These are phyloP conservation scores for Plectranthus barbatus DNA, from an alignment of 257 asterid species.

Conservation along the genomic window DNA sequence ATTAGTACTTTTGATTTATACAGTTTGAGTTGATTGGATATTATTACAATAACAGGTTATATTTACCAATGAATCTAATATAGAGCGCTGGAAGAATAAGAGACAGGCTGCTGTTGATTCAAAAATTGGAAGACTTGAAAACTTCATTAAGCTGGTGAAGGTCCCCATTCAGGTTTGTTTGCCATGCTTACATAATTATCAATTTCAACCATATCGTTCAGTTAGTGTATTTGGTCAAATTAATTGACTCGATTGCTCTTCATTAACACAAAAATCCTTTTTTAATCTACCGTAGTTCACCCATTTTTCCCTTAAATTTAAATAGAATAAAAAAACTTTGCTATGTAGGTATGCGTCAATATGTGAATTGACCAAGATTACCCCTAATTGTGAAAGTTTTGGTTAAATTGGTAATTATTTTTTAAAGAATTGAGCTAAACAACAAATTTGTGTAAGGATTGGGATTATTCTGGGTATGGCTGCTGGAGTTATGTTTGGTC, in stretches of 20 bases:
- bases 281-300: neutral
- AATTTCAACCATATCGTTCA: neutral
- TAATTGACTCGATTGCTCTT: neutral
- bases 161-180: conserved; percentile 85
- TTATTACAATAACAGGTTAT: conserved; percentile 49
- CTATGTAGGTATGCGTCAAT: too few species aligned
- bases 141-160: conserved; percentile 66
- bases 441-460: too few species aligned
- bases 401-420: too few species aligned
- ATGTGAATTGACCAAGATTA: too few species aligned
- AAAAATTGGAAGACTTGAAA: conserved; percentile 81
- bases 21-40: conserved; percentile 3
- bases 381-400: too few species aligned
- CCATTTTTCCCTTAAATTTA: neutral
- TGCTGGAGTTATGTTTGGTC: too few species aligned
- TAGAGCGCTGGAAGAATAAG: conserved; percentile 95
- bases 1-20: neutral
- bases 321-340: too few species aligned
- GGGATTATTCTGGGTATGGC: too few species aligned
- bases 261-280: neutral
- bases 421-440: too few species aligned
- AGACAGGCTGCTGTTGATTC: conserved; percentile 94
- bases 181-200: neutral
- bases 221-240: neutral
- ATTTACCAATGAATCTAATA: conserved; percentile 88